Conservation (phyloP, 371 early-diverging fungal species). For the Mortierella polycephala region DNA sequence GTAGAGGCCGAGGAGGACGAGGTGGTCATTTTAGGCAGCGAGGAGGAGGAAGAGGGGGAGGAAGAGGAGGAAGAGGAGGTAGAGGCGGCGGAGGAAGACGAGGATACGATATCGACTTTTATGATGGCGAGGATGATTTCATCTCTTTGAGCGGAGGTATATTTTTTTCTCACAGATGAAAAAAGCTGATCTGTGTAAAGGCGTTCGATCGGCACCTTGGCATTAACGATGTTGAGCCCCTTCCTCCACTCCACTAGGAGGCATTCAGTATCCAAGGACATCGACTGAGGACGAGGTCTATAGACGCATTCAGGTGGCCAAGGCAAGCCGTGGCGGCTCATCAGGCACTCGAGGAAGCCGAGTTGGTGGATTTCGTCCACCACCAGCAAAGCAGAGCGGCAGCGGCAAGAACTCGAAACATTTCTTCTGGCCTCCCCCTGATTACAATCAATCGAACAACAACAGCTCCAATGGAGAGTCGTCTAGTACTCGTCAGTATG, state of each 20-base stretch:
- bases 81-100: conserved; percentile 6
- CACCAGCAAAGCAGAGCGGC: conserved; percentile 36
- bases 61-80: conserved; percentile 19
- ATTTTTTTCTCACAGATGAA: not conserved
- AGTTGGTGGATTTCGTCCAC: conserved; percentile 18
- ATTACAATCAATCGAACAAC: conserved; percentile 14
- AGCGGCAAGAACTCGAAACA: conserved; percentile 55
- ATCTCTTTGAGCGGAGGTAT: conserved; percentile 26
- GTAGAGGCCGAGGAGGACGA: conserved; percentile 29
- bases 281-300: conserved; percentile 41
- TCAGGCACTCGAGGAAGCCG: conserved; percentile 14
- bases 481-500: not conserved
- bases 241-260: conserved; percentile 8
- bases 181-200: no score
- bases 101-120: conserved; percentile 16
- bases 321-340: conserved; percentile 22
- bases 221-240: not conserved
- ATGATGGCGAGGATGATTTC: conserved; percentile 39
- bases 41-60: conserved; percentile 17
- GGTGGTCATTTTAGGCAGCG: conserved; percentile 24
- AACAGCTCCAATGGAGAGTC: conserved; percentile 9
- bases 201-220: no score
- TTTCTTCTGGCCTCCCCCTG: conserved; percentile 40
- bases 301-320: conserved; percentile 38
- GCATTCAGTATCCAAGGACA: conserved; percentile 21